Evolutionary conservation across 495 filamentous ascomycete genomes (phyloP).

Genomic region (Aspergillus sclerotioniger): DNA sequence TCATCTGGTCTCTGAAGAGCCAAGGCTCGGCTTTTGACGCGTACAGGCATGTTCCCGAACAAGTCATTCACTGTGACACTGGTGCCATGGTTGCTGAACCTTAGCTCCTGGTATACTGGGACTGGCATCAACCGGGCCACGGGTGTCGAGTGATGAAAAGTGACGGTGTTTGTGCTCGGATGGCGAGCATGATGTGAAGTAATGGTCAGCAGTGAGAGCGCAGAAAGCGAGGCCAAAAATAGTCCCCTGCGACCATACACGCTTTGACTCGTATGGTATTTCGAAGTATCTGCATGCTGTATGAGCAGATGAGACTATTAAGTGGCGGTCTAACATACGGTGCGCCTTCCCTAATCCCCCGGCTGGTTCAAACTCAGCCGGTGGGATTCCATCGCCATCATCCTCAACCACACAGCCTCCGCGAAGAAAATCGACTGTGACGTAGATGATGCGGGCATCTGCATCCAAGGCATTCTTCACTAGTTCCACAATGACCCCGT

Average conservation of each 20-base stretch:
- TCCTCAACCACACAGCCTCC: slow-evolving; percentile 86
- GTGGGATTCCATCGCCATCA: slow-evolving; percentile 76
- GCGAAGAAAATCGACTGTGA: slow-evolving; percentile 71
- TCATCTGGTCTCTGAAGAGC: slow-evolving; percentile 48
- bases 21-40: slow-evolving; percentile 76
- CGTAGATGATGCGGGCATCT: slow-evolving; percentile 62
- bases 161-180: slow-evolving; percentile 64
- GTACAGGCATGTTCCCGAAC: slow-evolving; percentile 94
- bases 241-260: slow-evolving; percentile 68
- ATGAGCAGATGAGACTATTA: slow-evolving; percentile 19
- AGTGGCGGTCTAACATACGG: slow-evolving; percentile 46
- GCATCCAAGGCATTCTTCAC: slow-evolving; percentile 87
- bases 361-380: slow-evolving; percentile 63
- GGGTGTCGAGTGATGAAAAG: slow-evolving; percentile 67
- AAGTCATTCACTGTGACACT: slow-evolving; percentile 77
- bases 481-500: slow-evolving; percentile 71
- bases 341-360: slow-evolving; percentile 76
- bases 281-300: slow-evolving; percentile 69
- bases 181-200: slow-evolving; percentile 69
- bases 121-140: slow-evolving; percentile 68
- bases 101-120: slow-evolving; percentile 56
- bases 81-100: slow-evolving; percentile 66
- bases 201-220: slow-evolving; percentile 74
- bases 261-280: slow-evolving; percentile 44
- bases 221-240: slow-evolving; percentile 75